Base-by-base conservation (phyloP, 2,329 filamentous ascomycete genomes). In the Trichophaea hybrida region DNA sequence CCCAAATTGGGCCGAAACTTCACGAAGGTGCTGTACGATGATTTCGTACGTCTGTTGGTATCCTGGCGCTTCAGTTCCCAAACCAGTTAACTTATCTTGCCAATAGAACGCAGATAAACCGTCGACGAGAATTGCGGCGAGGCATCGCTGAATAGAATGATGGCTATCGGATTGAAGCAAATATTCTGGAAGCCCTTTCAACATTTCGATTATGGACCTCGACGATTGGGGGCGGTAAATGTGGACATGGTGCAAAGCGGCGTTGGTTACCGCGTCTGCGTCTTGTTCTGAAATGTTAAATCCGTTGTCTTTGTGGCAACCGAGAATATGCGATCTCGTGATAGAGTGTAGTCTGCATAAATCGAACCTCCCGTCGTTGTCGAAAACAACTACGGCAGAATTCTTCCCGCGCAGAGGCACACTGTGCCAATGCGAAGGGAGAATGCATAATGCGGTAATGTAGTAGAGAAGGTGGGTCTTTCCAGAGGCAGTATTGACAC, bases 391-490 rank as follows among this genome's bases (percentile, higher is more conserved):
- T 8, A 80, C 74, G 5, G 78, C 72, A 7, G 75, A 72, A 34
- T 73, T 71, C 54, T 74, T 74, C 15, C 80, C 79, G 32, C 70
- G 69, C 1, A 78, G 65, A 1, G 64, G 55, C 10, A 70, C 61
- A 7, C 69, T 67, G 1, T 69, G 64, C 56, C 69, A 64, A 4
- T 65, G 60, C 8, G 65, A 57, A 0, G 80, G 79, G 0, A 84
- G 72, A 6, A 81, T 72, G 37, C 77, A 74, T 7, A 74, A 67
- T 1, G 76, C 74, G 33, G 74, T 74, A 44, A 83, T 70, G 61
- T 78, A 75, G 70, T 83, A 81, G 38, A 84, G 71, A 0, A 84
- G 68, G 38, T 79, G 76, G 0, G 80, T 79, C 70, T 82, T 83
- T 7, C 81, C 81, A 8, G 75, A 46, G 58, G 51, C 37, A 33